Conservation (phyloP, 1,139 yeast species). For the Pichiaceae sp. region DNA sequence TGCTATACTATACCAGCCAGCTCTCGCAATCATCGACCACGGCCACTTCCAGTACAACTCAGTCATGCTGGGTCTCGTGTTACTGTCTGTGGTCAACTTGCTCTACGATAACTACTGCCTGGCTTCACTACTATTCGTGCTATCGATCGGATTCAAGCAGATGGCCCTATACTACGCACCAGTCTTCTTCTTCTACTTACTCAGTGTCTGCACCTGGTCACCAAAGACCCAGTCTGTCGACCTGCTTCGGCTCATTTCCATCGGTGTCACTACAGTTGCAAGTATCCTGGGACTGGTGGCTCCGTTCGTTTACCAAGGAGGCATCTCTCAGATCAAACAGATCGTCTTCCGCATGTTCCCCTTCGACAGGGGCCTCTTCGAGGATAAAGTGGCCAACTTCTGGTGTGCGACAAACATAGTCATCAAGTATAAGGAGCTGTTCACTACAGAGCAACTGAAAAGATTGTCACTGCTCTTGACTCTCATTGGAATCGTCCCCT, state of each 20-base stretch:
- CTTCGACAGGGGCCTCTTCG: conserved; percentile 89
- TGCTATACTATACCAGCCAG: conserved; percentile 72
- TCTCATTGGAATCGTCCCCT: conserved; percentile 56
- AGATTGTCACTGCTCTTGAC: conserved; percentile 58
- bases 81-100: conserved; percentile 60
- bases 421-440: conserved; percentile 56
- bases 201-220: conserved; percentile 35
- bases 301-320: conserved; percentile 52
- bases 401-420: conserved; percentile 89
- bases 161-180: conserved; percentile 95
- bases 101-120: conserved; percentile 53
- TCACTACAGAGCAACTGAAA: conserved; percentile 54
- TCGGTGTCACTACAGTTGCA: conserved; percentile 54
- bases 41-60: conserved; percentile 96
- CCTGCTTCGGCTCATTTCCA: conserved; percentile 42
- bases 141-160: conserved; percentile 80
- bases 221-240: conserved; percentile 26
- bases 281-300: conserved; percentile 45
- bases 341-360: conserved; percentile 71
- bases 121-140: conserved; percentile 75
- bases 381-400: conserved; percentile 93
- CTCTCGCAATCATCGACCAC: conserved; percentile 79
- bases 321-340: conserved; percentile 17
- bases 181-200: conserved; percentile 68
- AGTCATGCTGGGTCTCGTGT: conserved; percentile 83